Percentiles rank a stretch among this genome's conserved stretches.
Evolutionary conservation across 768 basidiomycete genomes (phyloP).

Genomic region (Hemileccinum impolitum): DNA sequence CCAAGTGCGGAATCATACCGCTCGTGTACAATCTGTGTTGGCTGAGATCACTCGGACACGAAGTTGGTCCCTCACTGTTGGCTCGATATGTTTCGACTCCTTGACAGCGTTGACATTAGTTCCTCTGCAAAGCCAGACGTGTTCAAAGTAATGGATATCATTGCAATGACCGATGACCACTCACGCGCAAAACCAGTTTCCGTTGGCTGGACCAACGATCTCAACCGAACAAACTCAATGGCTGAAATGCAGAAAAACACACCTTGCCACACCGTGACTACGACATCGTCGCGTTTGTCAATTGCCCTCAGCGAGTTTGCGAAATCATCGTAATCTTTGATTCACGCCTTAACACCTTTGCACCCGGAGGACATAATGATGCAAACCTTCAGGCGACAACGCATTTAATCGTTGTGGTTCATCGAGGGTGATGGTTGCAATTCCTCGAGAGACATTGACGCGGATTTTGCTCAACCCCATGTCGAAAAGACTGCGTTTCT

Average conservation of each 20-base stretch:
- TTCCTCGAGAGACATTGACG: slow-evolving; percentile 49
- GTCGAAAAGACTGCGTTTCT: neutral
- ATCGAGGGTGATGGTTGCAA: slow-evolving; percentile 68
- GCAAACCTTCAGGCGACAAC: slow-evolving; percentile 45
- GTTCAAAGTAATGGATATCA: neutral
- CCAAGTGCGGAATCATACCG: slow-evolving; percentile 42
- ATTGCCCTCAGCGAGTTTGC: slow-evolving; percentile 56
- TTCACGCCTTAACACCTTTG: neutral
- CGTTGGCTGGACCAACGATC: slow-evolving; percentile 42
- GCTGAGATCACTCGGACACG: slow-evolving; percentile 43
- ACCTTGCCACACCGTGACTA: slow-evolving; percentile 71
- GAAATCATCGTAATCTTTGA: slow-evolving; percentile 58
- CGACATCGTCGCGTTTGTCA: slow-evolving; percentile 56
- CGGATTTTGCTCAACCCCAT: slow-evolving; percentile 40
- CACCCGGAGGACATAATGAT: slow-evolving; percentile 16
- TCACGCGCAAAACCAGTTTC: slow-evolving; percentile 74
- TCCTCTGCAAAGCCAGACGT: slow-evolving; percentile 39
- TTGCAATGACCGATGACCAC: slow-evolving; percentile 20
- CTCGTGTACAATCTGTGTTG: slow-evolving; percentile 59
- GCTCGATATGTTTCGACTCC: slow-evolving; percentile 3
- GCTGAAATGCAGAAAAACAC: neutral
- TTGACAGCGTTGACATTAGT: slow-evolving; percentile 45
- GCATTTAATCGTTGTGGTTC: slow-evolving; percentile 60
- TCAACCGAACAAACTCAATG: neutral
- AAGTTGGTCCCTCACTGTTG: slow-evolving; percentile 45